Evolutionary conservation across 345 rosid species (phyloP), one percentile per base, ranked within the genome.

Genomic region (Brassica incana): DNA sequence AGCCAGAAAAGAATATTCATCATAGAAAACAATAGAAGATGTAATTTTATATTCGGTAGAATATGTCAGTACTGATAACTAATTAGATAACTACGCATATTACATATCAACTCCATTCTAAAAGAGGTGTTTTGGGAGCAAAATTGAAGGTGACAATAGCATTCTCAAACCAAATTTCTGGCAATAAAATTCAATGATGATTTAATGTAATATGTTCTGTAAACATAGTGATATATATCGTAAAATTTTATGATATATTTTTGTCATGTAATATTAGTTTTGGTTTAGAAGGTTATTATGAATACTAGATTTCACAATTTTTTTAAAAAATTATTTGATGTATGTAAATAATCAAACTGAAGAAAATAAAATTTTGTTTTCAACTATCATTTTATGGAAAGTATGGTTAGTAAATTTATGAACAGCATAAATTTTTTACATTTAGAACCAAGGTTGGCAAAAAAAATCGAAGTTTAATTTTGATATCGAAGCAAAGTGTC

Each of bases 1-100:
- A 61, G 56, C 65, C 69, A 73, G 74, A 79, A 59, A 38, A 59
- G 74, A 73, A 74, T 79, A 38, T 74, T 68, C 82, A 67, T 32
- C 1, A 45, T 30, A 11, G 3, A 72, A 18, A 71, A 25, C 15
- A n/a, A 43, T 65, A 65, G 36, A 62, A 52, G 33, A 78, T 4
- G 67, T 38, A 77, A 29, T 70, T 70, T 50, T 5, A 48, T 48
- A 48, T 50, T 48, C 18, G 29, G 8, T 70, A 62, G 27, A 61
- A 45, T 64, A 38, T 64, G 58, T 52, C 58, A 63, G n/a, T 71
- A 35, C 5, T 63, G 65, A 71, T 71, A 70, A 61, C 27, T 62
- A 52, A 48, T 32, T 63, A 56, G 43, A 77, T 71, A 63, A 62
- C 52, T 62, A 50, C 54, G 69, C 60, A 38, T 35, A 35, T 33